Base-by-base conservation (phyloP, 108 stramenopile genomes). In the Fragilaria crotonensis region DNA sequence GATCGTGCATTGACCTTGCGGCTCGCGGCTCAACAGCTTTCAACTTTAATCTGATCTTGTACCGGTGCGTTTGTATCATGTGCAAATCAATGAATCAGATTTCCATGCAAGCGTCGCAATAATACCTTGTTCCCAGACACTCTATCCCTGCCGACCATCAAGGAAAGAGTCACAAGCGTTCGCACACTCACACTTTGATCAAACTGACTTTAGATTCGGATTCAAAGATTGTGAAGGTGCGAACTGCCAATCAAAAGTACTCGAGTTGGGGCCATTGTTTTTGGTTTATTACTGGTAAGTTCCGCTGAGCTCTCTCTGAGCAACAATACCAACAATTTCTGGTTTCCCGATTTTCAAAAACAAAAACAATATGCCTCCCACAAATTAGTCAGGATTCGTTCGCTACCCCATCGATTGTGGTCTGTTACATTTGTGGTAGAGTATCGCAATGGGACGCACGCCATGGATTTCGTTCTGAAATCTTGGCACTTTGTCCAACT, bases 361-460 rank as follows among this genome's bases (percentile, higher is more conserved):
- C 7, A 27, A 17, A 17, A 17, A 9, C 17, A 17, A 17, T 44
- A 44, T 9, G 49, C 9, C 25, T 25, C 2, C 62, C 69, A 63
- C 62, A 58, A 70, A 70, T 63, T 70, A 63, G 69, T 70, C 69
- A 70, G 69, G 69, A 63, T 50, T 50, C 69, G 58, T 56, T 11
- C 31, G 30, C 17, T 46, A 32, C 4, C 69, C 61, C 51, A 57
- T 59, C 55, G 56, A 49, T 52, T 63, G 69, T 59, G 5, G 11
- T 68, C 69, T 60, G 69, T 70, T 70, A 70, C 69, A 60, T 70
- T 70, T 70, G 69, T 70, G 69, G 69, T 33, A 70, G 33, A 70
- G 69, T 70, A 63, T 70, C 57, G 69, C 69, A 58, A 53, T n/a
- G 36, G 19, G 26, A 31, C 25, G 41, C 54, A 7, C 36, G 36